phyloP scores from a whole-genome alignment of 345 rosid species.

The Fremontodendron californicum region DNA sequence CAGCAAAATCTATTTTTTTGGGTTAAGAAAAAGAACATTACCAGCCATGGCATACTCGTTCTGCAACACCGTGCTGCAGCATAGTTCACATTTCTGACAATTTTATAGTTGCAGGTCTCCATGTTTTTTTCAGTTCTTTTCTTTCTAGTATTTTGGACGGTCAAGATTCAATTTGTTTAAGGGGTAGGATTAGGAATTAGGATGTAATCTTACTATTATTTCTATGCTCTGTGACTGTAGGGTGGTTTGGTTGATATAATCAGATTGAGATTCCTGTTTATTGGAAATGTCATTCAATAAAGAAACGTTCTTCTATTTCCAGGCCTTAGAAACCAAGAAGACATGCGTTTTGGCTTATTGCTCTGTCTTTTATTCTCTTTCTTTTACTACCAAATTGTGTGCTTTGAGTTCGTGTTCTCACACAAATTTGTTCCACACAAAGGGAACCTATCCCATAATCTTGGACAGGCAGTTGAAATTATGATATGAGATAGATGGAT shows the following conservation, averaged over 20 bases:
- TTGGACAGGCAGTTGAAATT: neutral
- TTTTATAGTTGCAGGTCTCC: neutral
- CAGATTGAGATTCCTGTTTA: neutral
- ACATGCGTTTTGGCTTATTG: neutral
- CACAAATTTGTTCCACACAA: neutral
- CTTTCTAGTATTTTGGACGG: neutral
- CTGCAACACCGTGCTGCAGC: neutral
- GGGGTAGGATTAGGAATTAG: neutral
- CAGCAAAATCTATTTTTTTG: neutral
- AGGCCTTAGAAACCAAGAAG: neutral
- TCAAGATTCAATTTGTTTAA: neutral
- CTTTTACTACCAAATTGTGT: neutral
- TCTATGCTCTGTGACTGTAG: neutral
- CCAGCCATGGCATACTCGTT: neutral
- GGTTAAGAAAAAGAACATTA: neutral
- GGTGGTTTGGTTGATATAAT: neutral
- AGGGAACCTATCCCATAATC: neutral
- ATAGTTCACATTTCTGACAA: neutral
- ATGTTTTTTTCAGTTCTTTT: neutral
- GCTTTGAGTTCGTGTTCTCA: neutral
- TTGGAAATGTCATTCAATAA: neutral
- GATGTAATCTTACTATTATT: neutral
- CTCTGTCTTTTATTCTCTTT: neutral
- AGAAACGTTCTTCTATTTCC: too few species aligned
- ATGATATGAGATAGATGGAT: neutral